Conservation (phyloP, 495 filamentous ascomycete genomes). For the Paragyromitra xinjiangensis region DNA sequence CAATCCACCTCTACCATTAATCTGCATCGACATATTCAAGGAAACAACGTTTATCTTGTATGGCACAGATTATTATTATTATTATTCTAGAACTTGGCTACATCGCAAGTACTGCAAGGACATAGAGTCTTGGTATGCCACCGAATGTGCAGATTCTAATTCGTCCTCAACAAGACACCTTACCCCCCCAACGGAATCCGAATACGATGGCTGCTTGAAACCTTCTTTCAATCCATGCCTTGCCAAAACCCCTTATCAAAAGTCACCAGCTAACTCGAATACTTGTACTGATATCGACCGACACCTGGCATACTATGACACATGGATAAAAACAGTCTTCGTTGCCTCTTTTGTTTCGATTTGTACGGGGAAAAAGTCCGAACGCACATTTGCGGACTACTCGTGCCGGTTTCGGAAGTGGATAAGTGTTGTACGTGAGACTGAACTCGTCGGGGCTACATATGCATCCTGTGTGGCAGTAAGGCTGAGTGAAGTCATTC, state of each 20-base stretch:
- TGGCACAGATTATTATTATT: background rate
- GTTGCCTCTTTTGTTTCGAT: slow-evolving; percentile 35
- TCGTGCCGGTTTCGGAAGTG: slow-evolving; percentile 33
- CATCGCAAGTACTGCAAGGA: background rate
- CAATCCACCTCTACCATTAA: slow-evolving; percentile 1
- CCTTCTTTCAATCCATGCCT: slow-evolving; percentile 16
- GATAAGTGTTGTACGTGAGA: slow-evolving; percentile 46
- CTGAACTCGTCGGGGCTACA: slow-evolving; percentile 28
- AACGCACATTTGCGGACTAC: background rate
- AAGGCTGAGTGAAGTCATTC: slow-evolving; percentile 49
- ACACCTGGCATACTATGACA: slow-evolving; percentile 51
- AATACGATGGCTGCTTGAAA: slow-evolving; percentile 31
- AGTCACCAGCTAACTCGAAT: slow-evolving; percentile 19
- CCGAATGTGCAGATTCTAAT: slow-evolving; percentile 17
- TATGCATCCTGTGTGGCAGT: slow-evolving; percentile 27
- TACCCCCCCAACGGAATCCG: slow-evolving; percentile 25
- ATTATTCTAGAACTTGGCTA: background rate
- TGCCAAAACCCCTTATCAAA: slow-evolving; percentile 5
- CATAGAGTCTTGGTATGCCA: slow-evolving; percentile 16
- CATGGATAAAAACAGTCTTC: slow-evolving; percentile 20
- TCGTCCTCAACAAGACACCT: slow-evolving; percentile 34
- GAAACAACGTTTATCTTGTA: background rate
- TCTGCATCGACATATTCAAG: background rate
- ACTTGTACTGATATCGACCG: slow-evolving; percentile 35
- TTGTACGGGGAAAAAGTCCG: slow-evolving; percentile 29